These are phyloP conservation scores for Mallotus japonicus DNA, from an alignment of 441 rosid species.

Conservation along the genomic window DNA sequence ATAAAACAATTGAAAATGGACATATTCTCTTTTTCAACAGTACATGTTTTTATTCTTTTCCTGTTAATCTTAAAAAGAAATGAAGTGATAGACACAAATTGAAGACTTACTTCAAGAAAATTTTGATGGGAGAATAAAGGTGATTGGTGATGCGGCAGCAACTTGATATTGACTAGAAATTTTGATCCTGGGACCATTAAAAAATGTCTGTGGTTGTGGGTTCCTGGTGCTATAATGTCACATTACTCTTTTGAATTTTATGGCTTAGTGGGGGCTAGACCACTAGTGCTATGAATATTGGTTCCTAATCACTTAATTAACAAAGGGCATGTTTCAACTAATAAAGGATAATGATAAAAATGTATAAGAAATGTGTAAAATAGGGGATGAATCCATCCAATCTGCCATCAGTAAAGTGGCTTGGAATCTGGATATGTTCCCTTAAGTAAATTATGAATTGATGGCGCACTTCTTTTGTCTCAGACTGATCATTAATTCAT, in stretches of 20 bases:
- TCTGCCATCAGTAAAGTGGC: too few relatives aligned
- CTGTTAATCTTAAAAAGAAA: background rate
- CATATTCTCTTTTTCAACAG: background rate
- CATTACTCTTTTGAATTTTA: background rate
- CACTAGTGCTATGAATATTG: background rate
- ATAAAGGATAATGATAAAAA: too few relatives aligned
- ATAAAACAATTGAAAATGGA: background rate
- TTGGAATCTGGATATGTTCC: too few relatives aligned
- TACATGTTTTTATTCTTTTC: background rate
- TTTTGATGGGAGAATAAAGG: background rate
- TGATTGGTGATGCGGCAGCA: conserved; percentile 3
- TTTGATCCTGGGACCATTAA: background rate
- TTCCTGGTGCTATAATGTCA: background rate
- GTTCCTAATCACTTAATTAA: background rate
- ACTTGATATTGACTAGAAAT: conserved; percentile 14
- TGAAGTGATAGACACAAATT: background rate
- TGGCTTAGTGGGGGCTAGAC: background rate
- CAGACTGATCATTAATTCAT: too few relatives aligned
- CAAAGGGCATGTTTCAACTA: too few relatives aligned
- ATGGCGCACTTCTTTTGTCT: too few relatives aligned
- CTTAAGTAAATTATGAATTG: too few relatives aligned
- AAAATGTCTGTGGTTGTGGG: background rate
- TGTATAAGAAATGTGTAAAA: too few relatives aligned
- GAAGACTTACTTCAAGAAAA: background rate
- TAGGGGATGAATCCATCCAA: too few relatives aligned